phyloP scores from a whole-genome alignment of 331 rosid species.

The Erythrophleum ivorense region DNA sequence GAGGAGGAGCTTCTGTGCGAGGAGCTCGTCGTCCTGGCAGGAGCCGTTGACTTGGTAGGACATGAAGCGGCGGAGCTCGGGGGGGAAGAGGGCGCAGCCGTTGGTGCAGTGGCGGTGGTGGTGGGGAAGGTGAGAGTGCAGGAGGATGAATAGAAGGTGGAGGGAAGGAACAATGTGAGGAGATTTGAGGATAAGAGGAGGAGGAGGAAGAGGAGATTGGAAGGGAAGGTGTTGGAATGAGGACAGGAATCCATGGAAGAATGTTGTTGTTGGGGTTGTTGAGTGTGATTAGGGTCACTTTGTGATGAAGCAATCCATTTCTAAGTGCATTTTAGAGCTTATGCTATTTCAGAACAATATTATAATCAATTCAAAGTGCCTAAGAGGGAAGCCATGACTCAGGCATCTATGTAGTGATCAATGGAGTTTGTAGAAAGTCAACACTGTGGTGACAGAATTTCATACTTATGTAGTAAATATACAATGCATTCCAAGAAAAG shows the following conservation, averaged over 20 bases:
- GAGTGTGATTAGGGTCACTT: slow-evolving; percentile 1
- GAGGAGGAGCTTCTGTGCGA: slow-evolving; percentile 58
- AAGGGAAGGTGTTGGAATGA: slow-evolving; percentile 17
- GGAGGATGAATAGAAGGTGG: slow-evolving; percentile 41
- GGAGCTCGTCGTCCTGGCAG: slow-evolving; percentile 58
- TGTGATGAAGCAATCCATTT: not conserved
- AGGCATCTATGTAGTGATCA: too few species aligned
- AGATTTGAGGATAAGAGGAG: slow-evolving; percentile 50
- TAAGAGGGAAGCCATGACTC: too few species aligned
- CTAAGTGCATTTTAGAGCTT: not conserved
- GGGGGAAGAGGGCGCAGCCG: slow-evolving; percentile 50
- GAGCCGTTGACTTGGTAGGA: slow-evolving; percentile 53
- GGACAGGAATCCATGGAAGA: slow-evolving; percentile 29
- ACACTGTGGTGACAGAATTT: too few species aligned
- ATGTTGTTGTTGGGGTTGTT: not conserved
- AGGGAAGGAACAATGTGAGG: slow-evolving; percentile 44
- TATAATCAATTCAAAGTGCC: too few species aligned
- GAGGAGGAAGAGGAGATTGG: slow-evolving; percentile 40
- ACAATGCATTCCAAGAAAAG: too few species aligned
- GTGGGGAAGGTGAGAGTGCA: slow-evolving; percentile 37
- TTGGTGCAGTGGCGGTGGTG: not conserved
- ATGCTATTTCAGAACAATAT: not conserved
- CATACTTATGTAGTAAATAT: too few species aligned
- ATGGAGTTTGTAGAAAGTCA: too few species aligned
- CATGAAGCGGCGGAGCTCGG: slow-evolving; percentile 51